phyloP scores from a whole-genome alignment of 2,329 filamentous ascomycete genomes.

The Trichocomaceae sp. region DNA sequence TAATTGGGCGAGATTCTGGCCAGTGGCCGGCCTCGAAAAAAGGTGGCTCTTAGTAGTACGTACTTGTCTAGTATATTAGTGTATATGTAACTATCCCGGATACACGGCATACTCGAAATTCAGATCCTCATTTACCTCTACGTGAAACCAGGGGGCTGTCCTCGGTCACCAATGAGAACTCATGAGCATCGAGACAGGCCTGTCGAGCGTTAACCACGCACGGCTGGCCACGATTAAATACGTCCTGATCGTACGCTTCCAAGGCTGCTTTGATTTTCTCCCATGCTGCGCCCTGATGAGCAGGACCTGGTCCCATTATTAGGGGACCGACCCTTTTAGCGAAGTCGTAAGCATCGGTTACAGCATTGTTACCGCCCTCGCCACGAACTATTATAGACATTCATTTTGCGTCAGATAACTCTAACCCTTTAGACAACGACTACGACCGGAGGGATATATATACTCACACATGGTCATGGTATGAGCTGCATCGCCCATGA shows the following conservation, averaged over 20 bases:
- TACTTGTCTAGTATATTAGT: too few species aligned
- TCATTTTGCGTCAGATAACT: too few species aligned
- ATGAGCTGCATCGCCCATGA: slow-evolving; percentile 53
- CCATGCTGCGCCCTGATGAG: background rate
- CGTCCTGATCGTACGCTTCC: slow-evolving; percentile 39
- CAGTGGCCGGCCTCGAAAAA: too few species aligned
- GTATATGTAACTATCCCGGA: too few species aligned
- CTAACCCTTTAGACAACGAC: too few species aligned
- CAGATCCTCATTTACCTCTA: slow-evolving; percentile 5
- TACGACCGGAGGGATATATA: too few species aligned
- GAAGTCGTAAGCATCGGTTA: slow-evolving; percentile 47
- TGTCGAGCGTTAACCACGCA: slow-evolving; percentile 47
- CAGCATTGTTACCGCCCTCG: slow-evolving; percentile 53
- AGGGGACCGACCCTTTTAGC: slow-evolving; percentile 25
- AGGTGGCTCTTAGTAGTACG: too few species aligned
- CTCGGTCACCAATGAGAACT: slow-evolving; percentile 40
- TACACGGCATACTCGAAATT: too few species aligned
- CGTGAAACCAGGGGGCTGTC: slow-evolving; percentile 34
- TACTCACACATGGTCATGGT: slow-evolving; percentile 56
- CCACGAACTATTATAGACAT: too few species aligned
- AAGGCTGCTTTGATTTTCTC: slow-evolving; percentile 16
- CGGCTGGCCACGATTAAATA: slow-evolving; percentile 39
- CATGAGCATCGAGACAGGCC: slow-evolving; percentile 51
- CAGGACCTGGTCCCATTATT: background rate
- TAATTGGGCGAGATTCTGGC: too few species aligned